These are phyloP conservation scores for Penicillium roqueforti DNA, from an alignment of 495 filamentous ascomycete species.

Conservation along the genomic window DNA sequence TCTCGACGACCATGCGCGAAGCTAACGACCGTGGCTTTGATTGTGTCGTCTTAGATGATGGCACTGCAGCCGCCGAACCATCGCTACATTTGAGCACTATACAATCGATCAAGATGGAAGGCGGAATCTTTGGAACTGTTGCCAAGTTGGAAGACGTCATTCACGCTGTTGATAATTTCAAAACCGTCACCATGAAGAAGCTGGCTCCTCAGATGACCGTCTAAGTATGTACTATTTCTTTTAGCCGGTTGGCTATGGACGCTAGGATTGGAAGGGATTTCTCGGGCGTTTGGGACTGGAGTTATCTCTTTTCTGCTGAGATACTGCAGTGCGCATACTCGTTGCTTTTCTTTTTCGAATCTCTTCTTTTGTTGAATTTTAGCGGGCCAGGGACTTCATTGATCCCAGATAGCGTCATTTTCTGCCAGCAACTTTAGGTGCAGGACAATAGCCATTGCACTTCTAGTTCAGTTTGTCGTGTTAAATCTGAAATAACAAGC, in stretches of 20 bases:
- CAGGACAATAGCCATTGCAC: background rate
- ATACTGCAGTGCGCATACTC: slow-evolving; percentile 5
- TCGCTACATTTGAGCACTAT: slow-evolving; percentile 47
- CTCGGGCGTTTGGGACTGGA: slow-evolving; percentile 11
- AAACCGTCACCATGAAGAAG: slow-evolving; percentile 42
- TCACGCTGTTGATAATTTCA: slow-evolving; percentile 45
- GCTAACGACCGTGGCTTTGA: slow-evolving; percentile 73
- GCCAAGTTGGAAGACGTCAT: slow-evolving; percentile 47
- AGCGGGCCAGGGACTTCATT: background rate
- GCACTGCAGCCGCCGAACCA: slow-evolving; percentile 47
- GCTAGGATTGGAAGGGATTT: slow-evolving; percentile 8
- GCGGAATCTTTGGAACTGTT: slow-evolving; percentile 56
- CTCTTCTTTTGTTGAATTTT: background rate
- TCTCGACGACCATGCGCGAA: slow-evolving; percentile 65
- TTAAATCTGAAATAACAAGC: background rate
- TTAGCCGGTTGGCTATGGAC: slow-evolving; percentile 14
- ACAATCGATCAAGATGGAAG: slow-evolving; percentile 53
- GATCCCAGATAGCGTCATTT: background rate
- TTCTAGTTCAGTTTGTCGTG: background rate
- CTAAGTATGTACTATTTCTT: slow-evolving; percentile 16
- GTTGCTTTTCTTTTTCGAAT: background rate
- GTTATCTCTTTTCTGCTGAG: slow-evolving; percentile 12
- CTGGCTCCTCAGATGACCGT: slow-evolving; percentile 39
- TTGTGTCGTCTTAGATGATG: slow-evolving; percentile 56
- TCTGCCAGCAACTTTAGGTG: background rate